These are phyloP conservation scores for Nymphaea thermarum DNA, from an alignment of 164 flowering plant species.

Conservation along the genomic window DNA sequence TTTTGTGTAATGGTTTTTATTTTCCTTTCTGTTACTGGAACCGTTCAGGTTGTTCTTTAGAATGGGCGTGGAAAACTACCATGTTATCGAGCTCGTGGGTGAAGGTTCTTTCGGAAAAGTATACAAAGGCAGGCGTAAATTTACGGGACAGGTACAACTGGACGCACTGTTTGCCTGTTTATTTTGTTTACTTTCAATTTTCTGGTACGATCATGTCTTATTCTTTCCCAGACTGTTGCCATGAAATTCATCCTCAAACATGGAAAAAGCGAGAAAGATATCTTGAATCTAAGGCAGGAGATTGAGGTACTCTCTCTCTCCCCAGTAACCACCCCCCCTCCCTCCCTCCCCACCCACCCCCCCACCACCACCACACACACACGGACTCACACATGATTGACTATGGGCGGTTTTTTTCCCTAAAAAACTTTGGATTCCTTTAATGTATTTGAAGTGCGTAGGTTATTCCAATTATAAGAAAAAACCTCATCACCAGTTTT, in stretches of 20 bases:
- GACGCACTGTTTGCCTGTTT: not conserved
- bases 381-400: too few relatives aligned
- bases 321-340: not conserved
- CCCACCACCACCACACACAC: too few relatives aligned
- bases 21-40: too few relatives aligned
- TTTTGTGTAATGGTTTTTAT: too few relatives aligned
- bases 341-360: too few relatives aligned
- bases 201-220: not conserved
- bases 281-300: slow-evolving; percentile 82
- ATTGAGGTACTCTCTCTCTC: slow-evolving; percentile 56
- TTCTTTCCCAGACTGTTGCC: slow-evolving; percentile 68
- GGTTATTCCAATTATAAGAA: too few relatives aligned
- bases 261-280: slow-evolving; percentile 92
- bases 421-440: too few relatives aligned
- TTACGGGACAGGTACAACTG: slow-evolving; percentile 63
- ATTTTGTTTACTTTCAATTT: not conserved
- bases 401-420: too few relatives aligned
- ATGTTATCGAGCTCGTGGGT: slow-evolving; percentile 89
- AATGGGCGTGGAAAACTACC: slow-evolving; percentile 90
- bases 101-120: slow-evolving; percentile 98
- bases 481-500: too few relatives aligned
- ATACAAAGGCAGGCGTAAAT: slow-evolving; percentile 84
- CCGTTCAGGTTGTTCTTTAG: not conserved
- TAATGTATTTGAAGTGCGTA: too few relatives aligned
- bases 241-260: slow-evolving; percentile 94